These are phyloP conservation scores for Alternaria panax DNA, from an alignment of 2,329 filamentous ascomycete species.

Conservation along the genomic window DNA sequence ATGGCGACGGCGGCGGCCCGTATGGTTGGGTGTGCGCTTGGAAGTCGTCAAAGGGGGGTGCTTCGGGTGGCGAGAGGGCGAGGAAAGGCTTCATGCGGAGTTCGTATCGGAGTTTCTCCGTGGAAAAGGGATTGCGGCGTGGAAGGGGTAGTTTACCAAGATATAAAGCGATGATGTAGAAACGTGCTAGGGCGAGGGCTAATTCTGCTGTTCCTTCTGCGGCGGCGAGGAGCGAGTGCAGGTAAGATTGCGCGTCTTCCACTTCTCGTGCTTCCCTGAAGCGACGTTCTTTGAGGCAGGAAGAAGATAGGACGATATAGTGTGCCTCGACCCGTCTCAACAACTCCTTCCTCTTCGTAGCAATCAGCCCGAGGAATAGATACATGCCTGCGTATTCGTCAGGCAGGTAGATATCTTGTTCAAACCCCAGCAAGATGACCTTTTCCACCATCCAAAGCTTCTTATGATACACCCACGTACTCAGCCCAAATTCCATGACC, in stretches of 20 bases:
- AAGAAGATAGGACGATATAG: conserved; percentile 1
- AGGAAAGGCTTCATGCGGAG: conserved; percentile 87
- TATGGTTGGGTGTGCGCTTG: conserved; percentile 44
- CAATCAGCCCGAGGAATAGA: conserved; percentile 60
- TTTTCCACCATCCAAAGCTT: conserved; percentile 89
- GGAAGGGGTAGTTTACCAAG: conserved; percentile 60
- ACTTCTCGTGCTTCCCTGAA: conserved; percentile 20
- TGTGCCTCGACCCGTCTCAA: conserved; percentile 29
- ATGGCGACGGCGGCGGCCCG: conserved; percentile 15
- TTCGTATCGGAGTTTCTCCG: conserved; percentile 75
- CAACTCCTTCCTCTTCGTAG: conserved; percentile 30
- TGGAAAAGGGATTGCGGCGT: conserved; percentile 68
- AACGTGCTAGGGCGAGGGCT: conserved; percentile 48
- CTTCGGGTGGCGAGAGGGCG: conserved; percentile 69
- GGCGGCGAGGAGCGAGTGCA: conserved; percentile 38
- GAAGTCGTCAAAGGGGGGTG: conserved; percentile 71
- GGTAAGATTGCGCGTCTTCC: conserved; percentile 19
- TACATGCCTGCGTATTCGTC: conserved; percentile 91
- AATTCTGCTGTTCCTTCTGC: conserved; percentile 38
- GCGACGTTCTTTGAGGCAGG: not conserved
- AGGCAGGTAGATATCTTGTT: conserved; percentile 85
- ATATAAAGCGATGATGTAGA: conserved; percentile 73
- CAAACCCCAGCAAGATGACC: conserved; percentile 91
- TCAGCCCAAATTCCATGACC: conserved; percentile 73
- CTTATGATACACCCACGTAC: conserved; percentile 88